Conservation (phyloP, 306 rosid species). For the Hylodesmum podocarpum region DNA sequence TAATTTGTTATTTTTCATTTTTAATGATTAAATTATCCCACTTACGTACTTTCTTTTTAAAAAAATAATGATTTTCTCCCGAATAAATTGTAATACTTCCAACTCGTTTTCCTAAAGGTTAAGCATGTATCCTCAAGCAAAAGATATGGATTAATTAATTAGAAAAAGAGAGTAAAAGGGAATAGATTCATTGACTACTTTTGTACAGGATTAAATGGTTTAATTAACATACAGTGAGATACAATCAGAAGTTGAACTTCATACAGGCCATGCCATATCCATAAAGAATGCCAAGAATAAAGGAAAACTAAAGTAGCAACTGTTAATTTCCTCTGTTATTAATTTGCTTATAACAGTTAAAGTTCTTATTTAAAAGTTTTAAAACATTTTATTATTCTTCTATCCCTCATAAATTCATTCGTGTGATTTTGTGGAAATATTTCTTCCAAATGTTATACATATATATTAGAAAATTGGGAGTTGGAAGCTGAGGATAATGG, state of each 20-base stretch:
- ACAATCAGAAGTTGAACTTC: background rate
- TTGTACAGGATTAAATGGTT: background rate
- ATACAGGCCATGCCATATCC: background rate
- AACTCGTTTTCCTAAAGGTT: background rate
- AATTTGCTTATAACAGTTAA: background rate
- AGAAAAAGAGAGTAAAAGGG: background rate
- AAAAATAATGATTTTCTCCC: too few species aligned
- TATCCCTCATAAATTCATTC: background rate
- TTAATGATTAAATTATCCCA: too few species aligned
- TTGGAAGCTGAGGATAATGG: background rate
- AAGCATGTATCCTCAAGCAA: background rate
- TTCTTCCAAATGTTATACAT: background rate
- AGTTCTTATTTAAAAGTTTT: background rate
- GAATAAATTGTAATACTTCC: too few species aligned
- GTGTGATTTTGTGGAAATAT: background rate
- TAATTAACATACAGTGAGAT: background rate
- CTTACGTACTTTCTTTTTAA: too few species aligned
- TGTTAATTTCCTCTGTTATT: background rate
- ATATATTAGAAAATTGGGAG: background rate
- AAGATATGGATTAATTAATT: background rate
- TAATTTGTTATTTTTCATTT: too few species aligned
- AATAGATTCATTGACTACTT: constrained; percentile 2
- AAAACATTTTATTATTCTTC: background rate
- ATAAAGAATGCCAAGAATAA: background rate
- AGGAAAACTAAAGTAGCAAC: background rate